Conservation (phyloP, 2,329 filamentous ascomycete species). For the Trichophaea hybrida region DNA sequence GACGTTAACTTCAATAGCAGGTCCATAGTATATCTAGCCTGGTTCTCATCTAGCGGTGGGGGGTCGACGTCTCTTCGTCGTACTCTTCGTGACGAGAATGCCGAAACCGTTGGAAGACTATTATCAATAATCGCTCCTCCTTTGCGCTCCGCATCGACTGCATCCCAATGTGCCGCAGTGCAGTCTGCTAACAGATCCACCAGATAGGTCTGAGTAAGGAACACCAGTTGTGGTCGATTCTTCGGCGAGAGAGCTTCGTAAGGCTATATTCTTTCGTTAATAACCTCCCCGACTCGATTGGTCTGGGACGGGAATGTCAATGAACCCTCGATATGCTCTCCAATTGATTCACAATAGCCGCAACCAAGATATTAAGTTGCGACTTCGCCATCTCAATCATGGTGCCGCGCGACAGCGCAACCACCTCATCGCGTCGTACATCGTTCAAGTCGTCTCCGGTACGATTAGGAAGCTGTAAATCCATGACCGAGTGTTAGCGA, state of each 20-base stretch:
- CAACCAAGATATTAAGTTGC: constrained; percentile 25
- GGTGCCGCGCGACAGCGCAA: constrained; percentile 24
- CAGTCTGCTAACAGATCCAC: constrained; percentile 50
- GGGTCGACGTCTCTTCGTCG: constrained; percentile 23
- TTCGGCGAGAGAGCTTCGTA: constrained; percentile 10
- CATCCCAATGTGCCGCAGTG: constrained; percentile 47
- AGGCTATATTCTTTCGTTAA: constrained; percentile 7
- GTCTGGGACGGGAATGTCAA: not conserved
- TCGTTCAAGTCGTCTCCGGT: constrained; percentile 27
- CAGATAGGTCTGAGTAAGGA: constrained; percentile 52
- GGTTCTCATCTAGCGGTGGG: constrained; percentile 25
- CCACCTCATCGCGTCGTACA: constrained; percentile 27
- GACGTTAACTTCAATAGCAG: constrained; percentile 24
- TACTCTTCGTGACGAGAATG: constrained; percentile 15
- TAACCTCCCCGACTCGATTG: not conserved
- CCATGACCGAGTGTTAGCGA: constrained; percentile 1
- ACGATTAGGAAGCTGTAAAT: constrained; percentile 26
- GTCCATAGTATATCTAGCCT: constrained; percentile 26
- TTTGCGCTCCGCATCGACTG: constrained; percentile 41
- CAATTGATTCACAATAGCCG: constrained; percentile 24
- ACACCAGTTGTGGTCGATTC: constrained; percentile 31
- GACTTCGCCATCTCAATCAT: constrained; percentile 26
- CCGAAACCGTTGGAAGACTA: constrained; percentile 1
- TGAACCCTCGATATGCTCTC: constrained; percentile 27
- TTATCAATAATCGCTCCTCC: not conserved